Percentiles rank a stretch among this genome's conserved stretches.
Conservation (phyloP, 2,329 filamentous ascomycete species). For the Thielaviopsis ethacetica region DNA sequence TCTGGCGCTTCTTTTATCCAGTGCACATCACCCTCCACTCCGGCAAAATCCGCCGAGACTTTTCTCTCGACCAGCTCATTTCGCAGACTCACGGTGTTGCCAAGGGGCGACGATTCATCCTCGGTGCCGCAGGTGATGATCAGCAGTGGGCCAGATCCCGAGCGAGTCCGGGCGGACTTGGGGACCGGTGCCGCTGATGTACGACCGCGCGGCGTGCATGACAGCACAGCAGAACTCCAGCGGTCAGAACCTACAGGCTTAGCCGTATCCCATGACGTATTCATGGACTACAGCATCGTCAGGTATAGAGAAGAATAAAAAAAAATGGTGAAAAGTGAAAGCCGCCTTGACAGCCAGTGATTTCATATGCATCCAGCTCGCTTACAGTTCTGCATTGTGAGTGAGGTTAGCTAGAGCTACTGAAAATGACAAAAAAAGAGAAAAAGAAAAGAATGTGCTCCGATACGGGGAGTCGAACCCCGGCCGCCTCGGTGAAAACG, state of each 20-base stretch:
- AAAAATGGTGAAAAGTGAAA: no score
- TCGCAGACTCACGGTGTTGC: neutral
- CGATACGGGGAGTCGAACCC: conserved; percentile 12
- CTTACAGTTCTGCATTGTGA: no score
- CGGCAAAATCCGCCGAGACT: neutral
- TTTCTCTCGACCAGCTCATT: neutral
- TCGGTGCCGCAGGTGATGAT: neutral
- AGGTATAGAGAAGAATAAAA: no score
- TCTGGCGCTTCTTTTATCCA: neutral
- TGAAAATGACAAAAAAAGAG: neutral
- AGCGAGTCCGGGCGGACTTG: no score
- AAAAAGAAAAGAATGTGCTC: conserved; percentile 1
- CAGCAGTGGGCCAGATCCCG: neutral
- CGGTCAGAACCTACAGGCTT: no score
- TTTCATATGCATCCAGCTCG: no score
- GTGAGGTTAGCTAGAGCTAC: no score
- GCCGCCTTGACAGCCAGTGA: no score
- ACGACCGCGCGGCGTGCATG: neutral
- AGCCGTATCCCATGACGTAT: no score
- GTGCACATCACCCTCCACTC: neutral
- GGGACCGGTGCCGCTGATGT: neutral
- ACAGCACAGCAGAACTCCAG: neutral
- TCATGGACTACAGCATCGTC: no score
- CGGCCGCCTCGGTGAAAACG: conserved; percentile 12
- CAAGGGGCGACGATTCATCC: neutral